Evolutionary conservation across 345 rosid species (phyloP), one percentile per base, ranked within the genome.

Genomic region (Camelina sativa): DNA sequence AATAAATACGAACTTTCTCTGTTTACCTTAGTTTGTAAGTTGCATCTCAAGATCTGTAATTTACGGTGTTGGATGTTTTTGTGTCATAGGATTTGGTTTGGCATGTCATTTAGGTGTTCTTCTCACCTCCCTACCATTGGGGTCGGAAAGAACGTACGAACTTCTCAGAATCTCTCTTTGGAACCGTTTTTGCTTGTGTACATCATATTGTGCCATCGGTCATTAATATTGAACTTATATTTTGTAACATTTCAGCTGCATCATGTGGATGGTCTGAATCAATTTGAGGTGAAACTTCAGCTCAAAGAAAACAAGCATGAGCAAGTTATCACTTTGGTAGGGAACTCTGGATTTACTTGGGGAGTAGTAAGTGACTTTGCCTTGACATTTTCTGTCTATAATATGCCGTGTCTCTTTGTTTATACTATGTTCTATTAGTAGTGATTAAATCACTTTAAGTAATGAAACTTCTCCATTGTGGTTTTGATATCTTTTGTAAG

Each of bases 61-160:
- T 41, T 44, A 20, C 38, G 73, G 34, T 47, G 48, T 22, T 59
- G 59, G 37, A 51, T 65, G 46, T 46, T 47, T 38, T 70, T 69
- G 17, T 73, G 63, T 32, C 66, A 6, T 62, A 93, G 98, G 97
- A 73, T 91, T 91, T 83, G 97, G 98, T 66, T 80, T 88, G 83
- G 97, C 97, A 48, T 88, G 89, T 75, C 96, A 94, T 83, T 72
- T 88, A 35, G 96, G 97, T 67, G 95, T 94, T 77, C 79, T 90
- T 73, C 87, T 62, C 56, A 90, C 79, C 70, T 92, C 17, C 95
- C 97, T 28, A 79, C 98, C 22, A 85, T 88, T 80, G 97, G 97
- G 53, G 80, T 94, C 13, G 93, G 95, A n/a, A n/a, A n/a, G n/a
- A n/a, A n/a, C n/a, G n/a, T n/a, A n/a, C n/a, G n/a, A n/a, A n/a